These are phyloP conservation scores for Chytriomyces confervae DNA, from an alignment of 192 early-diverging fungal genomes.

Conservation along the genomic window DNA sequence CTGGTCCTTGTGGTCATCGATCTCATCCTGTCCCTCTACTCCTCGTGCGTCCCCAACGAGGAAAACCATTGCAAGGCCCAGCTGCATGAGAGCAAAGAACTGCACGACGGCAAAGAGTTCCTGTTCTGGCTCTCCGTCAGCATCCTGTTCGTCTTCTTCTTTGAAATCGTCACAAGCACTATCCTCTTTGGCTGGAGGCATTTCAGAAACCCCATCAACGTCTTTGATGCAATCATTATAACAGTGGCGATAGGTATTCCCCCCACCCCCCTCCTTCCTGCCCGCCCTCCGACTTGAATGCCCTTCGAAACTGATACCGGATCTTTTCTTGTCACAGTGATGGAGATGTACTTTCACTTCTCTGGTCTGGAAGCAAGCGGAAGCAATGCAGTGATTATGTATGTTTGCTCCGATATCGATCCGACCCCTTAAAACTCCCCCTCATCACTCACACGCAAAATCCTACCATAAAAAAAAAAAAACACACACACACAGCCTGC, in stretches of 20 bases:
- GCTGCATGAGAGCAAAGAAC: not conserved
- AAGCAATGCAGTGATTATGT: not conserved
- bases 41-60: not conserved
- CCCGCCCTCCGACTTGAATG: not conserved
- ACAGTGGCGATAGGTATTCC: not conserved
- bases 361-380: not conserved
- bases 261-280: no score
- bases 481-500: not conserved
- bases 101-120: not conserved
- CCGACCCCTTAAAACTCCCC: not conserved
- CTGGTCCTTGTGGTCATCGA: not conserved
- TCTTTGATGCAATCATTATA: not conserved
- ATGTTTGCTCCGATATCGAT: not conserved
- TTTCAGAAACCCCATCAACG: not conserved
- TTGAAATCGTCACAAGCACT: not conserved
- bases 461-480: not conserved
- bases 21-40: not conserved
- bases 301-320: not conserved
- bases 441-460: not conserved
- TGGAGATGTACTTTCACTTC: not conserved
- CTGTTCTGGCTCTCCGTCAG: not conserved
- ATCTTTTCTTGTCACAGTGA: not conserved
- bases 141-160: not conserved
- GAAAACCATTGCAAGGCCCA: not conserved
- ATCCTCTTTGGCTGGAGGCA: not conserved